Evolutionary conservation across 208 protist genomes (phyloP), one percentile per base, ranked within the genome.

Genomic region (Acanthamoeba triangularis): DNA sequence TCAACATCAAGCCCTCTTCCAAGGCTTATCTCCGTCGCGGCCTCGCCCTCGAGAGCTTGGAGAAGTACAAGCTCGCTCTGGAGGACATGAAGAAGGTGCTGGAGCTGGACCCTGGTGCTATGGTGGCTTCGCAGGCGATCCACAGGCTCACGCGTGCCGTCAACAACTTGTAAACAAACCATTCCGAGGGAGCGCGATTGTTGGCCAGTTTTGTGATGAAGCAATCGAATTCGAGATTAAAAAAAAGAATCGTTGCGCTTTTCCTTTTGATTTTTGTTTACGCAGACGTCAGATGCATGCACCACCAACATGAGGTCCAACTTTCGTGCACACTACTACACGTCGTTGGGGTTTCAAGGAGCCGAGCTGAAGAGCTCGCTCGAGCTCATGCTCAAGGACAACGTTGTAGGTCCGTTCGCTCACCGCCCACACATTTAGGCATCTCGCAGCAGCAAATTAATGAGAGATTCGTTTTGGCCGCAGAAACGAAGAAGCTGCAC

Each of bases 1-100:
- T 99, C 72, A 97, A 98, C 90, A 96, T 99, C 93, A 99, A 99
- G 95, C 99, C 99, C 28, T 98, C 98, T 90, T 99, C 99, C 96
- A 99, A 99, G 97, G 99, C 98, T 67, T 98, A 99, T 96, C 97
- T 97, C n/a, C 97, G 98, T 80, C 98, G 98, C 90, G 99, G 97
- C 14, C 96, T 99, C 88, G 98, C 98, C 18, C 99, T 98, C 96
- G 98, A 99, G 91, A 98, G 98, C 97, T 98, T 98, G 13, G 99
- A 99, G 97, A 98, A 99, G 97, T 99, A 99, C 97, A 98, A 99
- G 96, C 98, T 99, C 47, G 99, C 99, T 0, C 93, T 99, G 61
- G 98, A 99, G 95, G 98, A 90, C 84, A 90, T 90, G 84, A 90
- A 67, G 84, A 59, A 90, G 84, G 84, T 44, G n/a, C 84, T 90